Base-by-base conservation (phyloP, 2,329 filamentous ascomycete species). In the Colletotrichum sp. region DNA sequence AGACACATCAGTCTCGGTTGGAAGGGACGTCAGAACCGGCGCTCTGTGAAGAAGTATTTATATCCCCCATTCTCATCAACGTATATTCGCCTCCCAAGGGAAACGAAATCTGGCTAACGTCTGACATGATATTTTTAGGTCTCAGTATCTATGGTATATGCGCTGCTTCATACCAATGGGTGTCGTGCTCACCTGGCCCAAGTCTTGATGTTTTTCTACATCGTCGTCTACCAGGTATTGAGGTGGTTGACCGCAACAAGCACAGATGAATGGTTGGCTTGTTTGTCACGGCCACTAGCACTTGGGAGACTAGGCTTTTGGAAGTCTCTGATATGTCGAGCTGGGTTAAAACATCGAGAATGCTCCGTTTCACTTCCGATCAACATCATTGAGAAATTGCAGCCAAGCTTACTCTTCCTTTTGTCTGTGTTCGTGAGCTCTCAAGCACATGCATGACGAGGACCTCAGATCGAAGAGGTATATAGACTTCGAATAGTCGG, bases 1-100 rank as follows among this genome's bases (percentile, higher is more conserved):
- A 21, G 10, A 49, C n/a, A 2, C 9, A 2, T 12, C 0, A 7
- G 1, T 0, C 2, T 21, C 44, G 2, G 9, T 5, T 49, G 44
- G 44, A 49, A 49, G n/a, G 18, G 44, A 4, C 44, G 1, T 8
- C 6, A 21, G 44, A 49, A 49, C 0, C n/a, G 0, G 10, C n/a
- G 10, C 6, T 5, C 9, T 2, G n/a, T 7, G 2, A 49, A 6
- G 4, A 49, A 7, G 6, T 49, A 1, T 5, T 12, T 13, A 13
- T 13, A 49, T 21, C 3, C 7, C 3, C 9, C 5, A 4, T 2
- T 21, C 18, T 49, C 18, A 21, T 12, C 3, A 3, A 21, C 6
- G 1, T 49, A 3, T 49, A 4, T 49, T 2, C 44, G 3, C 44
- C 9, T 5, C 39, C 18, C 18, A n/a, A 28, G 28, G 28, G 28